Evolutionary conservation across 352 stramenopile species (phyloP), one percentile per base, ranked within the genome.

Genomic region (Globisporangium alternatum): DNA sequence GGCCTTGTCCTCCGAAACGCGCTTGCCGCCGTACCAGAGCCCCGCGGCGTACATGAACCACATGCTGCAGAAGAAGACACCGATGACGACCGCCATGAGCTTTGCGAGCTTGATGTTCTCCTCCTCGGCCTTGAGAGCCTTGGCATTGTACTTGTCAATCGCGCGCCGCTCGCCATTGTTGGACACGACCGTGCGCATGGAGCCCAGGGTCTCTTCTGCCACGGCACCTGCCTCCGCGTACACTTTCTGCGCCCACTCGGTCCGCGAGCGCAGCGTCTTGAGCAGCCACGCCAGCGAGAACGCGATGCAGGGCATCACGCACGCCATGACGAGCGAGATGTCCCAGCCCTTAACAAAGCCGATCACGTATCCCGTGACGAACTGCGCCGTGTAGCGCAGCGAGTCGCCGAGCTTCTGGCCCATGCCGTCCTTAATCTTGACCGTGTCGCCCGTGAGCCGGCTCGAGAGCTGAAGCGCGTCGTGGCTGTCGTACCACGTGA

Each of bases 371-470:
- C 76, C 78, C 0, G 54, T 53, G 39, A 78, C 6, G 57, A 88
- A 83, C 62, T 84, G 75, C 1, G 25, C 33, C 5, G 65, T 51
- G 62, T 69, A 88, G 44, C 66, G 64, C 30, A 81, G 49, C 19
- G 64, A 60, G 33, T 88, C 76, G 15, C 77, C 76, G 5, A 88
- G 70, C 64, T 86, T 86, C 13, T 72, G 63, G 22, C 75, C 77
- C 75, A 86, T 86, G 47, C 75, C 77, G 25, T 83, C 70, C 51
- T 81, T 81, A 64, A 86, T 86, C 65, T 82, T 86, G 64, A 81
- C 62, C 2, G 77, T 85, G 45, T 85, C 77, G 15, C 75, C 76
- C 15, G 74, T 76, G 13, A 86, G 56, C 0, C 78, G 78, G 37
- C 47, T 73, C 22, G 76, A 80, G 10, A 87, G 63, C 54, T 83